Evolutionary conservation across 441 rosid genomes (phyloP).

Genomic region (Corymbia calophylla): DNA sequence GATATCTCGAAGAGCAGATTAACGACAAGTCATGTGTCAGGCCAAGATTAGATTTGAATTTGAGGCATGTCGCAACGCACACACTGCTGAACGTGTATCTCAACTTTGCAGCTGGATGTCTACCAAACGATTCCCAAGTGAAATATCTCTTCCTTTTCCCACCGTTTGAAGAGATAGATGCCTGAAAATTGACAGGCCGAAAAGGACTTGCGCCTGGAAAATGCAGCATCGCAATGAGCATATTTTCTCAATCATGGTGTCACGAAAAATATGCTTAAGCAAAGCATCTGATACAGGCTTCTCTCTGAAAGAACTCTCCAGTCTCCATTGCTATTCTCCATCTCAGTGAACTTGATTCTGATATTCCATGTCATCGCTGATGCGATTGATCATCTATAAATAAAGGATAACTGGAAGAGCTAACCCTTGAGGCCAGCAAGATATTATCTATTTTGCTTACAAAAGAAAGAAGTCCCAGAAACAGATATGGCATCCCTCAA

Average conservation of each 20-base stretch:
- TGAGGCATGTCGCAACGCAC: not conserved
- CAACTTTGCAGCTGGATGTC: not conserved
- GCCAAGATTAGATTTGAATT: not conserved
- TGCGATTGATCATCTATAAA: not conserved
- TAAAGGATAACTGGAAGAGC: not conserved
- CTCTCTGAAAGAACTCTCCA: not conserved
- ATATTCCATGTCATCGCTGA: not conserved
- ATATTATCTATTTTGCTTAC: not conserved
- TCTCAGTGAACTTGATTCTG: conserved; percentile 1
- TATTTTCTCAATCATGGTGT: not conserved
- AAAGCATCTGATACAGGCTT: conserved; percentile 25
- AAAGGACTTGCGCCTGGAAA: not conserved
- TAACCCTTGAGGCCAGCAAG: not conserved
- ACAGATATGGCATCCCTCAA: conserved; percentile 33
- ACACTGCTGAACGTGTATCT: not conserved
- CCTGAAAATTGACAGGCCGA: not conserved
- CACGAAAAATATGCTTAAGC: conserved; percentile 3
- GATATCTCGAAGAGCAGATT: not conserved
- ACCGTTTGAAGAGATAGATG: not conserved
- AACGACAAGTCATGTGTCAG: not conserved
- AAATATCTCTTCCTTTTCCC: not conserved
- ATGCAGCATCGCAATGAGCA: not conserved
- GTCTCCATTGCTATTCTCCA: not conserved
- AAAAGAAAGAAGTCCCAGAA: not conserved
- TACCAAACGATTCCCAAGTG: not conserved